phyloP scores from a whole-genome alignment of 495 filamentous ascomycete genomes.

The Penicillium chermesinum region DNA sequence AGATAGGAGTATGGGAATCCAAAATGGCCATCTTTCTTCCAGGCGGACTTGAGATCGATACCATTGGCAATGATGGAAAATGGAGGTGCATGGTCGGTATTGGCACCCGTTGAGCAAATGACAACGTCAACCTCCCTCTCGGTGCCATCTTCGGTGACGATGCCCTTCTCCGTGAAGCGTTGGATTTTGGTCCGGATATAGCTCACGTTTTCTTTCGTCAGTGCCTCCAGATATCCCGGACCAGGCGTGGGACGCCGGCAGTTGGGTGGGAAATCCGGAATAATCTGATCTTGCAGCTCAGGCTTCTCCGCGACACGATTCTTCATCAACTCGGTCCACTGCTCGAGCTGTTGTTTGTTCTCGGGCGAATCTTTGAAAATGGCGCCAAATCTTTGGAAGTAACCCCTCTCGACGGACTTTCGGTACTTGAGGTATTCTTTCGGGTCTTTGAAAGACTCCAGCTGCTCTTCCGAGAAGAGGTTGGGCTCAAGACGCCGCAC shows the following conservation, averaged over 20 bases:
- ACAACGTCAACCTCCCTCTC: conserved; percentile 51
- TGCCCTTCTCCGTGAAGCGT: conserved; percentile 51
- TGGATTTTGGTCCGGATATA: conserved; percentile 55
- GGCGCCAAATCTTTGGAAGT: conserved; percentile 51
- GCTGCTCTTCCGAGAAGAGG: conserved; percentile 45
- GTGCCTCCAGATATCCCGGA: conserved; percentile 65
- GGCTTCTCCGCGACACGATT: conserved; percentile 49
- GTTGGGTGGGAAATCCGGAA: conserved; percentile 61
- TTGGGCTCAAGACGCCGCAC: conserved; percentile 43
- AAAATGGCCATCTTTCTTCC: conserved; percentile 48
- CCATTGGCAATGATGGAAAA: conserved; percentile 53
- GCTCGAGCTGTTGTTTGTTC: conserved; percentile 44
- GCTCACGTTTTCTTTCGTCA: conserved; percentile 57
- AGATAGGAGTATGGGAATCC: conserved; percentile 64
- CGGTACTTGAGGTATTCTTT: conserved; percentile 46
- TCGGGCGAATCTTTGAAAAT: conserved; percentile 51
- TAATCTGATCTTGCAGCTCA: conserved; percentile 48
- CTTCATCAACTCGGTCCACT: conserved; percentile 49
- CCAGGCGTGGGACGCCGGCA: conserved; percentile 69
- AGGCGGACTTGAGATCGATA: conserved; percentile 44
- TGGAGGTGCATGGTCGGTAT: conserved; percentile 52
- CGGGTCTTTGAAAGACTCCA: conserved; percentile 44
- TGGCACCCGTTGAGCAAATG: conserved; percentile 67
- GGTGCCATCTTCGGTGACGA: conserved; percentile 49
- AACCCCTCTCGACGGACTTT: conserved; percentile 48